phyloP scores from a whole-genome alignment of 768 basidiomycete genomes.

The Boletus vermiculosoides region DNA sequence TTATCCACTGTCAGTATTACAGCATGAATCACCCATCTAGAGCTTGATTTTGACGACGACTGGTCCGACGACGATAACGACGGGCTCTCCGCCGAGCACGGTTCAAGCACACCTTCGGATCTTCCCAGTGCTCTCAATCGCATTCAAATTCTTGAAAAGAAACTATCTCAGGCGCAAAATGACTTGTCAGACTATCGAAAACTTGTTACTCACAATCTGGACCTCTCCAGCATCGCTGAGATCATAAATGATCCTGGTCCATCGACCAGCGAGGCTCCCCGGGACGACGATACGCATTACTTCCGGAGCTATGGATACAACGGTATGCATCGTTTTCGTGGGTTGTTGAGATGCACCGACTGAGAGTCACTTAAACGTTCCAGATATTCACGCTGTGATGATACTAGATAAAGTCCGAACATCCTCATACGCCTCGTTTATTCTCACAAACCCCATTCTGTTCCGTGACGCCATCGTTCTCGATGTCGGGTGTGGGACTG shows the following conservation, averaged over 20 bases:
- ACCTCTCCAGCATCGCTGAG: slow-evolving; percentile 44
- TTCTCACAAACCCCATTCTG: slow-evolving; percentile 74
- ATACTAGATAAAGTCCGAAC: slow-evolving; percentile 94
- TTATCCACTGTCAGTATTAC: background rate
- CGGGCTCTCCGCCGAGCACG: background rate
- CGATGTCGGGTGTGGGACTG: slow-evolving; percentile 96
- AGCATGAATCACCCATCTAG: slow-evolving; percentile 34
- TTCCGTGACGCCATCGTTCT: slow-evolving; percentile 87
- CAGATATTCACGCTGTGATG: slow-evolving; percentile 96
- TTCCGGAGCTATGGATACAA: slow-evolving; percentile 89
- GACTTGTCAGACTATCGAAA: slow-evolving; percentile 62
- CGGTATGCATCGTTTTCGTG: slow-evolving; percentile 45
- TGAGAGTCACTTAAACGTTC: background rate
- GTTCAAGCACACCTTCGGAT: slow-evolving; percentile 25
- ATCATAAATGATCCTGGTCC: slow-evolving; percentile 37
- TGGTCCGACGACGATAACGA: slow-evolving; percentile 77
- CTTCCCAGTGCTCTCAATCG: slow-evolving; percentile 39
- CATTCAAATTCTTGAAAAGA: slow-evolving; percentile 59
- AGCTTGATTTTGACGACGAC: slow-evolving; percentile 62
- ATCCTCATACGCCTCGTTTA: slow-evolving; percentile 89
- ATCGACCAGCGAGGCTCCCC: slow-evolving; percentile 27
- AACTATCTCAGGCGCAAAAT: slow-evolving; percentile 55
- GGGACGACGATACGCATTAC: slow-evolving; percentile 93
- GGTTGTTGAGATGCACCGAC: too few species aligned
- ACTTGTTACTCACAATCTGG: slow-evolving; percentile 54